Evolutionary conservation across 768 basidiomycete genomes (phyloP), one percentile per base, ranked within the genome.

Genomic region (Candolleomyces aberdarensis): DNA sequence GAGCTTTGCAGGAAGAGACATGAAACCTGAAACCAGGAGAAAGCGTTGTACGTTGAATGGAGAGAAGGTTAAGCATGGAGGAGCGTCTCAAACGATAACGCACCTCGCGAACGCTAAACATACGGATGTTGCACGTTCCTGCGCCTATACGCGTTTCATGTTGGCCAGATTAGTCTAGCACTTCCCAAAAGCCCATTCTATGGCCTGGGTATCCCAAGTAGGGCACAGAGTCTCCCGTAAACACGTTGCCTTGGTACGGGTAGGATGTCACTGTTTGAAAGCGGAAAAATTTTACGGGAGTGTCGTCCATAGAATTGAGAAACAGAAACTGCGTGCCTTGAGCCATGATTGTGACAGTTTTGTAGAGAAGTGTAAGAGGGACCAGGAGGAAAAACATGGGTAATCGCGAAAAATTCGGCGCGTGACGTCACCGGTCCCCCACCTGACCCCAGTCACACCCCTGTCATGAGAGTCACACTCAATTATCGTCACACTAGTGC

Each of bases 401-500:
- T 6, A 46, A 20, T 17, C 19, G 44, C 17, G 14, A 17, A 46
- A 46, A 46, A 17, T 46, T 46, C 52, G 32, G 52, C 52, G 52
- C 52, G 52, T 54, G 52, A 54, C 52, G 52, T 54, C 52, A 54
- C 52, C 29, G 1, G 20, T n/a, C 17, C 52, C 17, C 14, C 52
- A 54, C 52, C 52, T 54, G 52, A 54, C 52, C 52, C 52, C 26
- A 54, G 52, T 54, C 52, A 54, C 52, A 54, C 13, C 31, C 31
- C 44, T 29, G 26, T 54, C 31, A 54, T 13, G 14, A 17, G 11
- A 1, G 52, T 54, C 52, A 54, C 52, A 39, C 19, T 32, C 17
- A 54, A 54, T 54, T 54, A 54, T 32, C 29, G 52, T 54, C 52
- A 54, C 52, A 29, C 32, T 29, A 54, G 52, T 54, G 52, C 52